These are phyloP conservation scores for Lactuca saligna DNA, from an alignment of 129 eudicot species.

Conservation along the genomic window DNA sequence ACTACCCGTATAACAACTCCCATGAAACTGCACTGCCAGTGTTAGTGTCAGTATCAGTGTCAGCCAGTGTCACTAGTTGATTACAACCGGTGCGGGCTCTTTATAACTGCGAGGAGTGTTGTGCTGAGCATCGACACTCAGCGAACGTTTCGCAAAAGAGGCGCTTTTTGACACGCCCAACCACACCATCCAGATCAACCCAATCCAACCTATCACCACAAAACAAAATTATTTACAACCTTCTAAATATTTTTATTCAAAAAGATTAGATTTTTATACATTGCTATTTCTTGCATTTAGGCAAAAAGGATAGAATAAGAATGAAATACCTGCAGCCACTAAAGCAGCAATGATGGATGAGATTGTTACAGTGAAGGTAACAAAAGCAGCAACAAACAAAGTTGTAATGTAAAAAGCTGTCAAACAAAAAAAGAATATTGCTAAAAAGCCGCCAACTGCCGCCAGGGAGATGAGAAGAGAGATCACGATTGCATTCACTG, in stretches of 20 bases:
- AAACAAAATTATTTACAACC: neutral
- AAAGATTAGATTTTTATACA: neutral
- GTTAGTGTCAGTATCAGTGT: too few relatives aligned
- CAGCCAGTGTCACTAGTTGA: neutral
- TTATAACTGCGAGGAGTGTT: constrained; percentile 4
- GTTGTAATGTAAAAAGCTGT: constrained; percentile 67
- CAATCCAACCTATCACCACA: constrained; percentile 68
- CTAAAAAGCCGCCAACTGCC: constrained; percentile 88
- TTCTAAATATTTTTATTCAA: too few relatives aligned
- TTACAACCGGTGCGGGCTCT: constrained; percentile 4
- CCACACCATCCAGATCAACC: constrained; percentile 73
- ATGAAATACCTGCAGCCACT: constrained; percentile 53
- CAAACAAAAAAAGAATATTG: constrained; percentile 73
- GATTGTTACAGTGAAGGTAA: constrained; percentile 62
- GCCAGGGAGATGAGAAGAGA: constrained; percentile 74
- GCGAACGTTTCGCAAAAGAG: constrained; percentile 54
- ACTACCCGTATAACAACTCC: neutral
- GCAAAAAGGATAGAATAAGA: neutral
- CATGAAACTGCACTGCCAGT: neutral
- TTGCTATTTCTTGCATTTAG: too few relatives aligned
- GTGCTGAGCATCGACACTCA: constrained; percentile 33
- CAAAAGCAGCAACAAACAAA: constrained; percentile 63
- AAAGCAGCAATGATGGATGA: constrained; percentile 64
- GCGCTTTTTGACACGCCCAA: constrained; percentile 48
- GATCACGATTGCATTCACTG: constrained; percentile 75